Base-by-base conservation (phyloP, 768 basidiomycete genomes). In the Termitomyces eurrhizus region DNA sequence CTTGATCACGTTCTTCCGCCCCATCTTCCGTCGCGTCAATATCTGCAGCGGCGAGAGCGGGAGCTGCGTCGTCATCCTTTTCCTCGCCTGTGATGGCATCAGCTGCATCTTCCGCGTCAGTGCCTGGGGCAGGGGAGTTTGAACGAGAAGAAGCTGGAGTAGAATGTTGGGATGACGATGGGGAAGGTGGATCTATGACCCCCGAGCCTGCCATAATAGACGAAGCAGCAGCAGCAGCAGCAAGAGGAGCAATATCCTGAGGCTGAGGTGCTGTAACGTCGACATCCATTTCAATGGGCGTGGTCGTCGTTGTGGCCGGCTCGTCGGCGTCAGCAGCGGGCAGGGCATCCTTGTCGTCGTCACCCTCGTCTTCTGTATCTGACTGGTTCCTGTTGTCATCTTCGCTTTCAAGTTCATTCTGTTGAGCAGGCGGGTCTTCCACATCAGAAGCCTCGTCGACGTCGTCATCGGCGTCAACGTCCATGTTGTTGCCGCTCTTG, bases 181-280 rank as follows among this genome's bases (percentile, higher is more conserved):
- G 74, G 0, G 80, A 78, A 5, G 75, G 71, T 2, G 77, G 72
- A 12, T 72, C 72, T 16, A 78, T 62, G 51, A 78, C 69, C 12
- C 72, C 65, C 1, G 79, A 74, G 24, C 77, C 78, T 7, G 80
- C 77, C 78, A 81, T 81, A 41, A 80, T 81, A 13, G 81, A 80
- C n/a, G 78, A 77, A 4, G 77, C 74, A 7, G 79, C 76, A 0
- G 75, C 78, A 5, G 76, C 74, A 0, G 75, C 73, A 41, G 72
- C 67, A 39, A 73, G 67, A 45, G 72, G 72, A 0, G 66, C 72
- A 8, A 71, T 67, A 57, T 68, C 66, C 60, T 69, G 61, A 11
- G 67, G 53, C 42, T 67, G 58, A 49, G 73, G 68, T 42, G 68
- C 66, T 16, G 71, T 73, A 11, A 69, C 65, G 57, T 79, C 77